These are phyloP conservation scores for Dryas drummondii DNA, from an alignment of 306 rosid species.

Conservation along the genomic window DNA sequence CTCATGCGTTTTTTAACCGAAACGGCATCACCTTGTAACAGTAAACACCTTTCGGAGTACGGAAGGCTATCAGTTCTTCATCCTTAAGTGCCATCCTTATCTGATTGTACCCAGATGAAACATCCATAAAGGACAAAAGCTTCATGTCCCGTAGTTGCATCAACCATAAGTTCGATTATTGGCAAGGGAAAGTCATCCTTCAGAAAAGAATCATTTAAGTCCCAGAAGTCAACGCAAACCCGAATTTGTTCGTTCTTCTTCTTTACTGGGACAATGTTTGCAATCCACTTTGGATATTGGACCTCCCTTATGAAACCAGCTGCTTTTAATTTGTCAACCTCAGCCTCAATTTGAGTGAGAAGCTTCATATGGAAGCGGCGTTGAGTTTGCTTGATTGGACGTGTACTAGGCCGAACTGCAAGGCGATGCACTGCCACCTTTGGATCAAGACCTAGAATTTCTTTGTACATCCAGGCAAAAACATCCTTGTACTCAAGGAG, in stretches of 20 bases:
- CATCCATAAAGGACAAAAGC: neutral
- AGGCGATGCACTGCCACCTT: neutral
- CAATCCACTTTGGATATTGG: neutral
- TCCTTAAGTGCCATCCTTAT: neutral
- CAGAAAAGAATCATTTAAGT: neutral
- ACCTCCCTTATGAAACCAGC: neutral
- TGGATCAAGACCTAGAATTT: neutral
- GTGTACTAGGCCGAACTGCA: rapidly evolving
- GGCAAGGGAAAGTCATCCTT: neutral
- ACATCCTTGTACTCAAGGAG: neutral
- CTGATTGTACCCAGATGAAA: neutral
- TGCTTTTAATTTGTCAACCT: neutral
- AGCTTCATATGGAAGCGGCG: rapidly evolving
- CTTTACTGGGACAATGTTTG: neutral
- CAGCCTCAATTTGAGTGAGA: neutral
- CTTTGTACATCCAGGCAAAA: neutral
- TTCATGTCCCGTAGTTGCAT: too few species aligned
- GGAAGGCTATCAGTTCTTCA: neutral
- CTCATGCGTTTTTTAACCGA: neutral
- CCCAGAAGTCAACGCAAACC: neutral
- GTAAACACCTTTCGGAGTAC: neutral
- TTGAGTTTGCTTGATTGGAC: neutral
- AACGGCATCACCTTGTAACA: neutral
- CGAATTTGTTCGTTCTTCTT: neutral
- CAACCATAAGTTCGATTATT: too few species aligned